Evolutionary conservation across 2,329 filamentous ascomycete species (phyloP).

Genomic region (Talaromyces sp.): DNA sequence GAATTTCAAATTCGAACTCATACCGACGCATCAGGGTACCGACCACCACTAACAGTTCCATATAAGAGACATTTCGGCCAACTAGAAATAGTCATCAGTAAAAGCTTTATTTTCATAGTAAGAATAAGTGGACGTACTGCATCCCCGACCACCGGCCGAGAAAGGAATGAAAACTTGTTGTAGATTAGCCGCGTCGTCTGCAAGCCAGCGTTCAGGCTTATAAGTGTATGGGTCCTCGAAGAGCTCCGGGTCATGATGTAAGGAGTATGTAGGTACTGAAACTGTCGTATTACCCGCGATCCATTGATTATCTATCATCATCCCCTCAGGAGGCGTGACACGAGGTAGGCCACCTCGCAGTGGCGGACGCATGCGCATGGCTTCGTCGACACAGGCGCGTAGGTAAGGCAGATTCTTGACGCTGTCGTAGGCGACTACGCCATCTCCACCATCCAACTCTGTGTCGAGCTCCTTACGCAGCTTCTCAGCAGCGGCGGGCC

Average conservation of each 20-base stretch:
- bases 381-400: slow-evolving; percentile 49
- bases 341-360: slow-evolving; percentile 39
- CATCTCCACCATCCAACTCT: slow-evolving; percentile 40
- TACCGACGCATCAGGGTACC: too few species aligned
- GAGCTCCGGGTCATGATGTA: slow-evolving; percentile 29
- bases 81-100: too few species aligned
- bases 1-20: too few species aligned
- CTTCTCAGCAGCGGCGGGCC: slow-evolving; percentile 41
- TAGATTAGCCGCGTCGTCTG: slow-evolving; percentile 16
- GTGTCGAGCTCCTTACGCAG: slow-evolving; percentile 33
- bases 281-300: slow-evolving; percentile 24
- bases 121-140: slow-evolving; percentile 15
- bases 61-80: too few species aligned
- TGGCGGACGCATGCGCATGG: slow-evolving; percentile 41
- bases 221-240: slow-evolving; percentile 31
- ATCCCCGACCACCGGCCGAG: slow-evolving; percentile 38
- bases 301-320: slow-evolving; percentile 39
- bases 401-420: slow-evolving; percentile 50
- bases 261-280: slow-evolving; percentile 29
- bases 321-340: slow-evolving; percentile 41
- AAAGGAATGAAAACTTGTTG: slow-evolving; percentile 43
- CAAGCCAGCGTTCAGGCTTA: slow-evolving; percentile 34
- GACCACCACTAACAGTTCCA: too few species aligned
- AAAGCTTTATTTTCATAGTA: too few species aligned
- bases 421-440: slow-evolving; percentile 48